Base-by-base conservation (phyloP, 805 yeast genomes). In the Jamesozyma lodderae region DNA sequence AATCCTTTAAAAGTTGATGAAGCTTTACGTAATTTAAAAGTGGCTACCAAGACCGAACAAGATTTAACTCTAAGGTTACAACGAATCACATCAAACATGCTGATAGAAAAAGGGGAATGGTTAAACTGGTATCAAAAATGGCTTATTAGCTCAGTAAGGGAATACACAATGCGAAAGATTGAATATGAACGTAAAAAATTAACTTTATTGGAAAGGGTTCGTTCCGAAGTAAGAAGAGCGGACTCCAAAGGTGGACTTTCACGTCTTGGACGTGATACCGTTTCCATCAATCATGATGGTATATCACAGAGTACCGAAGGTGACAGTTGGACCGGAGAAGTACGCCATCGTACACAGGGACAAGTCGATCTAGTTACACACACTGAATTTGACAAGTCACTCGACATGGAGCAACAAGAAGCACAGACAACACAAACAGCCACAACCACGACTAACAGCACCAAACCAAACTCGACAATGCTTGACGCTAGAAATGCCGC, bases 1-100 rank as follows among this genome's bases (percentile, higher is more conserved):
- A 90, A 82, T 51, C 95, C 97, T 0, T 59, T 83, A 20, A 85
- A 81, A 55, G 94, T 86, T 4, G 96, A 92, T 49, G 96, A 88
- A 48, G 94, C 96, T 0, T 74, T 90, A 21, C 68, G 80, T 38
- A 68, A 83, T 7, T 67, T 88, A 40, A 95, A 88, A 56, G 75
- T 73, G 23, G 92, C 95, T 1, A 75, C 83, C 10, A 75, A 73
- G 41, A 68, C 73, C 14, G 96, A 90, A 57, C 81, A 81, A 44
- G 79, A 77, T 25, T 68, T 88, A 39, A 76, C 80, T n/a, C 64
- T 73, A 41, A 92, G 83, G 48, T 80, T 88, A 28, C 77, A 81
- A 43, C 69, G 95, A 45, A 80, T 90, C 14, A 82, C 95, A 2
- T 80, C 80, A 25, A 94, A 87, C 55, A 81, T 92, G 85, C 58